Base-by-base conservation (phyloP, 805 yeast genomes). In the Suhomyces sp. region DNA sequence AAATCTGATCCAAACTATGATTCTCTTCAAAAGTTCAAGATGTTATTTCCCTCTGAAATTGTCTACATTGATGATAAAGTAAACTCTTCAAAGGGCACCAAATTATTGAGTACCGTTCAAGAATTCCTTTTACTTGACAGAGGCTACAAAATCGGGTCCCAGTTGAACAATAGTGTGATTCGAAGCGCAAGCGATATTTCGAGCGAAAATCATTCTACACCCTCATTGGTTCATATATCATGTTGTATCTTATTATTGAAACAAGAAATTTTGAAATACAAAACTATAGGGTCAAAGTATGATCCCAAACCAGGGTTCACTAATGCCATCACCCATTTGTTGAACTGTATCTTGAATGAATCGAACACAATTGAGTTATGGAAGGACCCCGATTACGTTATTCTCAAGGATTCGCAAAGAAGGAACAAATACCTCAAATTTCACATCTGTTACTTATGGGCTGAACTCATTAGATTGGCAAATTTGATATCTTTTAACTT, bases 361-460 rank as follows among this genome's bases (percentile, higher is more conserved):
- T 43, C 42, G 6, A 48, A 40, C 11, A 18, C 38, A 3, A 38
- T 33, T 6, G 59, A 52, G 22, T 33, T 65, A 2, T 66, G 70
- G 70, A 53, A 53, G 22, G 61, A 63, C 36, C 72, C 72, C 0
- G 44, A 52, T 5, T 45, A 42, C 13, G 48, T 66, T 1, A 27
- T 21, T 2, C 44, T 59, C 28, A 33, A 37, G 15, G 52, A 39
- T 6, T 30, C 50, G 1, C 44, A 42, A 13, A 46, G 42, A 27
- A 51, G 50, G 24, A 36, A 47, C 13, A 41, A 46, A 11, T 54
- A 53, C 11, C 28, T 65, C 6, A 50, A 59, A 26, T 27, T 60
- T 5, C 63, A 63, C 30, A 38, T 61, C 11, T 54, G 68, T 33
- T 48, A 44, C 23, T 20, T 65, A 5, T 68, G 72, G 72, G 41